These are phyloP conservation scores for Parvularia atlantis DNA, from an alignment of 78 protist genomes.

Conservation along the genomic window DNA sequence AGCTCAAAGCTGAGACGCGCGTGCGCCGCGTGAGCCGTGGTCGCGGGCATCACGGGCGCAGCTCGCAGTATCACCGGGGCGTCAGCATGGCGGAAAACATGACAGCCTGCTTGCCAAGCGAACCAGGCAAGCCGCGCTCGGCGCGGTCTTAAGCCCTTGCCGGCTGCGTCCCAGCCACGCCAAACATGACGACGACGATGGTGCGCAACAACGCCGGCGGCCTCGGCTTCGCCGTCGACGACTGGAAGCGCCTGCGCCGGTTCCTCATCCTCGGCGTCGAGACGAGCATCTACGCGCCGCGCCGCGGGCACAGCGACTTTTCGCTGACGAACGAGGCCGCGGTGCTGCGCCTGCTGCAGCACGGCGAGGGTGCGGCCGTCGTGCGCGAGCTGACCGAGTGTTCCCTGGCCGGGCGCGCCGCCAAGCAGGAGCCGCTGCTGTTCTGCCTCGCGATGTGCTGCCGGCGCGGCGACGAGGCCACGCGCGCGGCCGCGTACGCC, in stretches of 20 bases:
- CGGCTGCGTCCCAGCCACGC: too few species aligned
- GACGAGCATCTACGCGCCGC: conserved; percentile 1
- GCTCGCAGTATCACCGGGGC: too few species aligned
- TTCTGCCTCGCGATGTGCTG: conserved; percentile 9
- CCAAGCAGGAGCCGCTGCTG: conserved; percentile 1
- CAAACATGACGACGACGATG: too few species aligned
- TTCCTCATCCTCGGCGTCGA: conserved; percentile 22
- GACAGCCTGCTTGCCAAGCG: too few species aligned
- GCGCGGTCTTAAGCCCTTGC: too few species aligned
- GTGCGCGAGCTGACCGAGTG: background rate
- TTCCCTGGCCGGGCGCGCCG: background rate
- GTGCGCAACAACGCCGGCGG: conserved; percentile 5
- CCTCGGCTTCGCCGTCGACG: background rate
- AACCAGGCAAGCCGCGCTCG: too few species aligned
- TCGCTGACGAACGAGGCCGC: background rate
- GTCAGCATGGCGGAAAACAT: too few species aligned
- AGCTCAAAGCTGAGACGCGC: too few species aligned
- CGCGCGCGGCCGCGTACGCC: background rate
- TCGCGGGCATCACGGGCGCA: too few species aligned
- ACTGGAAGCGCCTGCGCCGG: background rate
- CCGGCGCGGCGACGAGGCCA: background rate
- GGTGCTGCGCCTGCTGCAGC: background rate
- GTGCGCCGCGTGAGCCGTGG: too few species aligned
- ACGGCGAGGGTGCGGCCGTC: conserved; percentile 4
- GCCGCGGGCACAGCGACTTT: background rate